Conservation (phyloP, 176 grass and related monocot genomes). For the Bromus sterilis region DNA sequence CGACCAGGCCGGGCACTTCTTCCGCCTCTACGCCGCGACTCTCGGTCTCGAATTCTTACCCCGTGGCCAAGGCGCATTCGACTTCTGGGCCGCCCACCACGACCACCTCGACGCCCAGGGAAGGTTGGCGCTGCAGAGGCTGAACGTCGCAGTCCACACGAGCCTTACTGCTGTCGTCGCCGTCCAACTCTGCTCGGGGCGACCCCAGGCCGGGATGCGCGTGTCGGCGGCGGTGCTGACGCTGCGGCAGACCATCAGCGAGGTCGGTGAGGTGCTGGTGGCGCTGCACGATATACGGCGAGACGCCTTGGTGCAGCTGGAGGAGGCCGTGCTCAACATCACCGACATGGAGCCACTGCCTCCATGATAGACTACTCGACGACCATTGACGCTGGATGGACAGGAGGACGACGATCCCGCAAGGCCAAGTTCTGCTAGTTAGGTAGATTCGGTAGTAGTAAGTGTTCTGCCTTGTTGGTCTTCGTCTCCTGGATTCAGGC, state of each 20-base stretch:
- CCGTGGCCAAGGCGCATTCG: not conserved
- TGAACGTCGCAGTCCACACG: not conserved
- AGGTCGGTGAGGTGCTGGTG: not conserved
- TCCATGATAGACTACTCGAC: not conserved
- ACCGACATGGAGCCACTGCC: not conserved
- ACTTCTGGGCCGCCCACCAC: not conserved
- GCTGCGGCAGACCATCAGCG: not conserved
- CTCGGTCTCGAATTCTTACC: not conserved
- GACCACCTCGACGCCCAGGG: not conserved
- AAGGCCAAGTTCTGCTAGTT: not conserved
- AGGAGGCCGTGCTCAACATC: not conserved
- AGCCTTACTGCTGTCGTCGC: not conserved
- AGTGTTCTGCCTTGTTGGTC: not conserved
- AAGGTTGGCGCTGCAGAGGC: not conserved
- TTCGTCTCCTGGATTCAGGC: no score
- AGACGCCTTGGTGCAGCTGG: not conserved
- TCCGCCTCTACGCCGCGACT: not conserved
- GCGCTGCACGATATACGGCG: not conserved
- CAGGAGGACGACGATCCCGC: no score
- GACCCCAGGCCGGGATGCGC: not conserved
- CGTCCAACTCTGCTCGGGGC: not conserved
- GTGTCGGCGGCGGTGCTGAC: not conserved
- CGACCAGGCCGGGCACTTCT: not conserved
- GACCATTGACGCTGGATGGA: no score
- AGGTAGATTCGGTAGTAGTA: not conserved